Evolutionary conservation across 148 eudicot genomes (phyloP), one percentile per base, ranked within the genome.

Genomic region (Amaranthus hypochondriacus): DNA sequence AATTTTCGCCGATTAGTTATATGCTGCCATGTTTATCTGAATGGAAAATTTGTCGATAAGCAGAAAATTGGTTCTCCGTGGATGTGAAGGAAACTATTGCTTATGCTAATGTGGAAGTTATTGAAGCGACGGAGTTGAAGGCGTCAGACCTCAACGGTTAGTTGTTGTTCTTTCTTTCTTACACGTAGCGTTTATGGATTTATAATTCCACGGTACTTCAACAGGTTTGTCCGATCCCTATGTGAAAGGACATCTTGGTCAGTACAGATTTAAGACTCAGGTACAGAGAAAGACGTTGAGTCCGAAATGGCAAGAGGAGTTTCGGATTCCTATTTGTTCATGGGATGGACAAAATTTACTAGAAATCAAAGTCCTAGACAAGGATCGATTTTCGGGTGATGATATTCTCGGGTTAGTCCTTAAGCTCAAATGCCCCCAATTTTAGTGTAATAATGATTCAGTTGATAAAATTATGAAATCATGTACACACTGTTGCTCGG

Each of bases 201-300:
- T 44, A 70, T 84, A 79, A 81, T 39, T 57, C 71, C 49, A 28
- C 72, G 69, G 6, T 73, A 21, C 3, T 51, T 76, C 78, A 86
- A 79, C 96, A 94, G 98, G 99, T 70, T 82, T 87, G 81, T 86
- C 97, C 48, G 96, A 95, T 83, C 97, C 99, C 48, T 95, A 95
- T 79, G 89, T 92, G 66, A 92, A 92, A 83, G 96, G 93, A 46
- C 81, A 87, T 57, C 86, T 92, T 71, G 97, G 94, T 54, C 88
- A 83, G 48, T 92, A 81, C 81, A 81, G 84, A 82, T 95, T 95
- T 70, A 86, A 76, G 80, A 90, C 94, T 62, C 90, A 84, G 74
- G 89, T 84, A 58, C 94, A 89, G 66, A 89, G 70, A 86, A 95
- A 89, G 79, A 95, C 94, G 56, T 70, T 95, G 66, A 73, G 86